Base-by-base conservation (phyloP, 1,284 basidiomycete genomes). In the Volvariella surrecta region DNA sequence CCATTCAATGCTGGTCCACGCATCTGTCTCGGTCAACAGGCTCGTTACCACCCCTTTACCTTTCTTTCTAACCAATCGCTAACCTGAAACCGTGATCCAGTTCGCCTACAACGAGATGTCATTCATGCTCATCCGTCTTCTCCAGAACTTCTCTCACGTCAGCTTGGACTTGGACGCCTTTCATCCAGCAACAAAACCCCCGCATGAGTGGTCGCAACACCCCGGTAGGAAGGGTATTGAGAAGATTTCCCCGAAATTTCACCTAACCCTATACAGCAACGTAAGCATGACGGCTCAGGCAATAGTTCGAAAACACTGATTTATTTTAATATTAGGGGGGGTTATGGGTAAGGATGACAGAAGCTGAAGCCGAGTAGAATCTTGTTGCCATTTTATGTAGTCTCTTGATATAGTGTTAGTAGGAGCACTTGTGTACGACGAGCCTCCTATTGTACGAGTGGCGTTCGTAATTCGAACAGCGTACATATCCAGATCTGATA, bases 21-120 rank as follows among this genome's bases (percentile, higher is more conserved):
- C 31, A 67, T 68, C 42, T 69, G 65, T 40, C 56, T 68, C 2
- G 66, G 64, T 3, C 67, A 68, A 55, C 66, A 70, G 52, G 65
- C 66, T 40, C 16, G 52, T 44, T 6, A 6, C 24, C 11, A 11
- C 24, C 24, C 6, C 11, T 28, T 28, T 6, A 11, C 24, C 24
- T 11, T 28, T 6, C 24, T 6, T 28, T 6, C 24, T 28, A 28
- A 28, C 11, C 24, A 6, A 28, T 6, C 24, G 6, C 24, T 28
- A 6, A 28, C 24, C n/a, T n/a, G n/a, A n/a, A 28, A 6, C 24
- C 11, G 11, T 28, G 24, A 28, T 45, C 16, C 43, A 82, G 72
- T 81, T 81, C 55, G 81, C 82, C 2, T 82, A 81, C 56, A 80
- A 82, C 54, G 79, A 82, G 51, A 70, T 72, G 52, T 81, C 79